Percentiles rank a stretch among this genome's conserved stretches.
Conservation (phyloP, 441 rosid species). For the Populus hybrid region DNA sequence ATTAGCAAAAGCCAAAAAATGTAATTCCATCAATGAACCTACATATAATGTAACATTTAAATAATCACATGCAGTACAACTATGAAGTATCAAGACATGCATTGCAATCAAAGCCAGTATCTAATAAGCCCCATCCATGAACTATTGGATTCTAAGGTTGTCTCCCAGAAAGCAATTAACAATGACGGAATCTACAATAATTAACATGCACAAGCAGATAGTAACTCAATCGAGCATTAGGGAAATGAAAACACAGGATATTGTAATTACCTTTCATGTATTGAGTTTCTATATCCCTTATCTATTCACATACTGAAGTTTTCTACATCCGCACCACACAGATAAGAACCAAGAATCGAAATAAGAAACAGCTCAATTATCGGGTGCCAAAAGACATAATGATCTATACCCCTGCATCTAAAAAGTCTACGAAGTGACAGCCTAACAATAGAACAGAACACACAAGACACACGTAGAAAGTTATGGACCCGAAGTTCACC, state of each 20-base stretch:
- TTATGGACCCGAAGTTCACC: slow-evolving; percentile 29
- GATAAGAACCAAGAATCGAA: slow-evolving; percentile 46
- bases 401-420: slow-evolving; percentile 51
- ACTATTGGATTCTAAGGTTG: not conserved
- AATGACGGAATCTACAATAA: not conserved
- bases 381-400: slow-evolving; percentile 47
- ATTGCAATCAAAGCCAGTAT: not conserved
- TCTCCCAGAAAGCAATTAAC: not conserved
- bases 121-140: slow-evolving; percentile 1
- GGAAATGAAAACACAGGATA: slow-evolving; percentile 16
- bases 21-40: not conserved
- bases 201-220: not conserved
- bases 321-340: slow-evolving; percentile 67
- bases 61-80: not conserved
- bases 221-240: slow-evolving; percentile 5
- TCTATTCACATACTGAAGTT: slow-evolving; percentile 67
- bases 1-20: not conserved
- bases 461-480: slow-evolving; percentile 31
- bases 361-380: slow-evolving; percentile 44
- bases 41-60: not conserved
- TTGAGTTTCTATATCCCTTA: slow-evolving; percentile 58
- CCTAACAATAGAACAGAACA: slow-evolving; percentile 36
- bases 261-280: slow-evolving; percentile 40
- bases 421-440: slow-evolving; percentile 25
- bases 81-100: not conserved